phyloP scores from a whole-genome alignment of 2,329 filamentous ascomycete genomes.

The Hirsutella minnesotensis region DNA sequence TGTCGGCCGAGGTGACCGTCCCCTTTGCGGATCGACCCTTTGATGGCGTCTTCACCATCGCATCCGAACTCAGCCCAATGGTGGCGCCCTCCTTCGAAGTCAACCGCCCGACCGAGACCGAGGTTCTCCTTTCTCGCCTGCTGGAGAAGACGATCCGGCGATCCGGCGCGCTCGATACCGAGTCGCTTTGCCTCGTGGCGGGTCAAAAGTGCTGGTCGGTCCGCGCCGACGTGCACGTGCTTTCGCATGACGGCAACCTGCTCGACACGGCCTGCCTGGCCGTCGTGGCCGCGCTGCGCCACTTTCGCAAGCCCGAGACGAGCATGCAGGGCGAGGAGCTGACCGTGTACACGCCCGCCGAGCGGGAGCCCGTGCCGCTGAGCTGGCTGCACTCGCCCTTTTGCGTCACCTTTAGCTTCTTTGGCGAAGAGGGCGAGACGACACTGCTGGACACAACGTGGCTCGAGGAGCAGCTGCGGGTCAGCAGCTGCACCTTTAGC shows the following conservation, averaged over 20 bases:
- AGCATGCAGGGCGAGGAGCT: slow-evolving; percentile 74
- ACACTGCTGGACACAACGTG: slow-evolving; percentile 61
- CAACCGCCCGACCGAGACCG: slow-evolving; percentile 70
- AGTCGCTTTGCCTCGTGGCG: slow-evolving; percentile 87
- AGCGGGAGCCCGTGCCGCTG: slow-evolving; percentile 81
- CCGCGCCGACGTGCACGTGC: slow-evolving; percentile 80
- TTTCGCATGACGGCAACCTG: slow-evolving; percentile 83
- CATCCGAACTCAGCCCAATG: slow-evolving; percentile 85
- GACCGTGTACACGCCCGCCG: slow-evolving; percentile 71
- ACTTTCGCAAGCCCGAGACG: slow-evolving; percentile 86
- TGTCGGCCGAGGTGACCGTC: slow-evolving; percentile 78
- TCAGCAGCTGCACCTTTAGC: slow-evolving; percentile 67
- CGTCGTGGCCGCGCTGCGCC: slow-evolving; percentile 75
- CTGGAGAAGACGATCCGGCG: slow-evolving; percentile 91
- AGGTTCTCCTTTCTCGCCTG: slow-evolving; percentile 74
- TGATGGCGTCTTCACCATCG: slow-evolving; percentile 89
- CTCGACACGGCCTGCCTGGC: slow-evolving; percentile 79
- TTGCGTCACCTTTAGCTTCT: slow-evolving; percentile 83
- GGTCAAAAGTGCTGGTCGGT: slow-evolving; percentile 86
- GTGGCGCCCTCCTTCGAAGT: slow-evolving; percentile 82
- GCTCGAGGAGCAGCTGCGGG: slow-evolving; percentile 65
- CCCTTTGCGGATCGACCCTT: slow-evolving; percentile 84
- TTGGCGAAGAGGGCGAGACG: slow-evolving; percentile 54
- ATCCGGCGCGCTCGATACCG: slow-evolving; percentile 84
- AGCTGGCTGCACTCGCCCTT: slow-evolving; percentile 88